Evolutionary conservation across 2,329 filamentous ascomycete genomes (phyloP).

Genomic region (Trichoderma brevicompactum): DNA sequence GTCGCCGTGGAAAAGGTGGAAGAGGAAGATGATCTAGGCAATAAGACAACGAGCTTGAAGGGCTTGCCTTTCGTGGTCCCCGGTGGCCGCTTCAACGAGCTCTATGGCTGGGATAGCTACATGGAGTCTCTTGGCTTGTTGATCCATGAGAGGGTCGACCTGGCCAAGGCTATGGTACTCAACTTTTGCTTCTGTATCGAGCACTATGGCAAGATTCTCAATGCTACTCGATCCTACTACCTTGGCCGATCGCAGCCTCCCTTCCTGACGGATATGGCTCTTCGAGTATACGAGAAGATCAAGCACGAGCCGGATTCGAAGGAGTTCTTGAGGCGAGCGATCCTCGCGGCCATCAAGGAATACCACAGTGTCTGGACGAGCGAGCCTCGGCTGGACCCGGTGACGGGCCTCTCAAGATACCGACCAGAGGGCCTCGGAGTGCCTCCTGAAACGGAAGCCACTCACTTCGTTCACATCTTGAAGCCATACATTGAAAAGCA

Average conservation of each 20-base stretch:
- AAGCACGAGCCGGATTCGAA: conserved; percentile 78
- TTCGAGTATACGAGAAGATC: conserved; percentile 92
- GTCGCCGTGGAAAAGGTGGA: conserved; percentile 81
- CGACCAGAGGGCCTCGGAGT: conserved; percentile 82
- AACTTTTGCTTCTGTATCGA: conserved; percentile 99
- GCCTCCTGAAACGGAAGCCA: conserved; percentile 87
- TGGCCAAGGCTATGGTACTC: conserved; percentile 91
- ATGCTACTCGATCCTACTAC: conserved; percentile 96
- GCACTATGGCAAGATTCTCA: conserved; percentile 98
- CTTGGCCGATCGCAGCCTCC: conserved; percentile 92
- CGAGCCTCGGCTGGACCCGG: conserved; percentile 75
- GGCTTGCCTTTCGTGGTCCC: conserved; percentile 97
- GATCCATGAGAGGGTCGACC: conserved; percentile 79
- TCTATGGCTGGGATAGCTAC: conserved; percentile 99
- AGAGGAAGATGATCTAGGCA: conserved; percentile 63
- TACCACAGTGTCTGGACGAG: conserved; percentile 89
- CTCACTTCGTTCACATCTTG: conserved; percentile 83
- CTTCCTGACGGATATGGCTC: conserved; percentile 95
- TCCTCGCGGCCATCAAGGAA: conserved; percentile 94
- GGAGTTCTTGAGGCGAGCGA: conserved; percentile 79
- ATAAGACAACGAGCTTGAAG: conserved; percentile 71
- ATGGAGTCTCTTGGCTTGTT: conserved; percentile 94
- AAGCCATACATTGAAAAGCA: conserved; percentile 83
- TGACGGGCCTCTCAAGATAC: conserved; percentile 82
- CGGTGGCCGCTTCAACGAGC: conserved; percentile 94